These are phyloP conservation scores for Telopea speciosissima DNA, from an alignment of 177 flowering plant genomes.

Conservation along the genomic window DNA sequence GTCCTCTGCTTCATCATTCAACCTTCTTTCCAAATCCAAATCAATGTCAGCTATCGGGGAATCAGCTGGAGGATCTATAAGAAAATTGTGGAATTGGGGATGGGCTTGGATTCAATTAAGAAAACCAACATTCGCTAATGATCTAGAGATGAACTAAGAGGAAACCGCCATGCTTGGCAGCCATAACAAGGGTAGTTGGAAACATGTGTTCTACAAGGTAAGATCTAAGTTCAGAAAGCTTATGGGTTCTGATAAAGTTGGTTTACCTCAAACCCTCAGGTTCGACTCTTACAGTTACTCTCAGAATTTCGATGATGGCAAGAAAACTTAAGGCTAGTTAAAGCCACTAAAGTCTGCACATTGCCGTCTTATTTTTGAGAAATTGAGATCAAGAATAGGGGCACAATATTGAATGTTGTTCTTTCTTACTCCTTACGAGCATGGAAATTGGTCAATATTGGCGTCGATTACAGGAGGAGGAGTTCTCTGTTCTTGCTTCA, in stretches of 20 bases:
- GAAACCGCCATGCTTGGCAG: constrained; percentile 48
- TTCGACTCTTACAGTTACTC: constrained; percentile 40
- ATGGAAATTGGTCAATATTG: no score
- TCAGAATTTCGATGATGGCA: constrained; percentile 41
- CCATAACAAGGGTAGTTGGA: constrained; percentile 58
- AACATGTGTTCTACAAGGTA: constrained; percentile 59
- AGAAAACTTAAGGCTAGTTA: constrained; percentile 7
- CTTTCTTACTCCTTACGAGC: no score
- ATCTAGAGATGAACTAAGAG: constrained; percentile 81
- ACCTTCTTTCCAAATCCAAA: constrained; percentile 52
- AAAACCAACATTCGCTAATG: constrained; percentile 61
- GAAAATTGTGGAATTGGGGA: constrained; percentile 75
- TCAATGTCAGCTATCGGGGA: constrained; percentile 48
- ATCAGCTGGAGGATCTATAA: constrained; percentile 36
- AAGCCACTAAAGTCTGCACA: no score
- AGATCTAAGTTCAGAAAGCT: constrained; percentile 46
- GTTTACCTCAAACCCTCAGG: constrained; percentile 45
- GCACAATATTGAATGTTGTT: no score
- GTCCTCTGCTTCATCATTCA: constrained; percentile 30
- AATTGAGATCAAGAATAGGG: background rate
- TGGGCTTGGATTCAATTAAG: constrained; percentile 71
- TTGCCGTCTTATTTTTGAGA: background rate
- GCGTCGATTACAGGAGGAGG: no score
- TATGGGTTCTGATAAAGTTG: constrained; percentile 27
- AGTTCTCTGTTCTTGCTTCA: no score